Evolutionary conservation across 2,329 filamentous ascomycete species (phyloP), one percentile per base, ranked within the genome.

Genomic region (Neodidymelliopsis sp.): DNA sequence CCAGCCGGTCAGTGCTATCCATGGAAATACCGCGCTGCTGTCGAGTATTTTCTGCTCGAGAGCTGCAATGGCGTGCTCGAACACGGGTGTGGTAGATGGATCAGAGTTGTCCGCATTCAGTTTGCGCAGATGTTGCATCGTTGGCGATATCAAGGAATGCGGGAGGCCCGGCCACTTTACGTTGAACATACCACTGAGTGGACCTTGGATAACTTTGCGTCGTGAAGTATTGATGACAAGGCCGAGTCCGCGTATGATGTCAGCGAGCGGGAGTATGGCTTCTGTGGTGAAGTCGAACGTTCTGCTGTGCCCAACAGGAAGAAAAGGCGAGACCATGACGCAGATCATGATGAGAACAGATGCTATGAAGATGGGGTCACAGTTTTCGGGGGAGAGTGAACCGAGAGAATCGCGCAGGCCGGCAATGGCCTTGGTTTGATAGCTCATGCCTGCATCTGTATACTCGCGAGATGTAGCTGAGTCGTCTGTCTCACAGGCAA

Each of bases 341-440:
- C 53, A 49, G 4, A 56, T 53, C 49, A 53, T 56, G 39, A 56
- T 45, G 23, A 56, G 24, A 7, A 53, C 31, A 8, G 53, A 56
- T n/a, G 39, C 23, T 12, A 45, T 35, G 23, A 56, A 53, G 8
- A 56, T 30, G 1, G 53, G 43, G 25, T 56, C 49, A 28, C 49
- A 53, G 10, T 39, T 33, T 10, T 49, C 44, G 10, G 44, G 49
- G 8, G 53, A 49, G 5, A 56, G 20, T 8, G 39, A 39, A 19
- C 28, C 30, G 16, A 56, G 49, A 0, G 23, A 46, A 22, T 10
- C 24, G 25, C 49, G 43, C 23, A 56, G 37, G 10, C 39, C 53
- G 1, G 49, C 36, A 8, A 49, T 24, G 18, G 48, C 48, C 15
- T 45, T 38, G 20, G 37, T 49, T 27, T 53, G 53, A 23, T 50